Conservation (phyloP, 345 rosid species). For the Pugionium cornutum region DNA sequence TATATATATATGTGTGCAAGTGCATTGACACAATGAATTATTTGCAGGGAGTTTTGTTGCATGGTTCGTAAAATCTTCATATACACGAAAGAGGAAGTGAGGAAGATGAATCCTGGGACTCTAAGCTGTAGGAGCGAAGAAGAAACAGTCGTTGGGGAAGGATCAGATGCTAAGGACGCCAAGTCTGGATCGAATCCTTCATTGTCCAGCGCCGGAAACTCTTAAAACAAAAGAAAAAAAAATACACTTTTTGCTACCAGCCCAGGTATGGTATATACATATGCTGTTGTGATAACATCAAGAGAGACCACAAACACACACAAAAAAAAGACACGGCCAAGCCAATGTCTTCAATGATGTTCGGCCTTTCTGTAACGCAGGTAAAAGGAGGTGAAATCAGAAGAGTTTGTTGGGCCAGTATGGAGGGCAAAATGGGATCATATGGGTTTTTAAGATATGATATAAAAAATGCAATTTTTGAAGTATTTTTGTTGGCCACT, state of each 20-base stretch:
- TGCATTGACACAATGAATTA: neutral
- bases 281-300: neutral
- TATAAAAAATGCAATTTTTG: conserved; percentile 39
- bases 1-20: too few relatives aligned
- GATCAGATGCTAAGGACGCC: conserved; percentile 45
- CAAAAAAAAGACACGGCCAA: neutral
- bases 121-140: conserved; percentile 50
- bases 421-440: conserved; percentile 10
- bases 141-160: conserved; percentile 39
- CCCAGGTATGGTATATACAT: conserved; percentile 16
- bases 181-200: conserved; percentile 43
- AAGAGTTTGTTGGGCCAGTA: conserved; percentile 13
- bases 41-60: conserved; percentile 72
- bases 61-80: conserved; percentile 69
- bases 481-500: conserved; percentile 34
- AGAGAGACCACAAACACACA: too few relatives aligned
- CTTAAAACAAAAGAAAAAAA: conserved; percentile 16
- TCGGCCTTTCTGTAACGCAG: conserved; percentile 10
- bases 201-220: conserved; percentile 40
- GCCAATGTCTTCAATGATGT: conserved; percentile 4
- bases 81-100: conserved; percentile 75
- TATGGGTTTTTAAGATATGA: conserved; percentile 14
- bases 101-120: conserved; percentile 67
- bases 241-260: conserved; percentile 14
- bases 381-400: neutral